phyloP scores from a whole-genome alignment of 352 stramenopile genomes.

The Phytopythium sindhum region DNA sequence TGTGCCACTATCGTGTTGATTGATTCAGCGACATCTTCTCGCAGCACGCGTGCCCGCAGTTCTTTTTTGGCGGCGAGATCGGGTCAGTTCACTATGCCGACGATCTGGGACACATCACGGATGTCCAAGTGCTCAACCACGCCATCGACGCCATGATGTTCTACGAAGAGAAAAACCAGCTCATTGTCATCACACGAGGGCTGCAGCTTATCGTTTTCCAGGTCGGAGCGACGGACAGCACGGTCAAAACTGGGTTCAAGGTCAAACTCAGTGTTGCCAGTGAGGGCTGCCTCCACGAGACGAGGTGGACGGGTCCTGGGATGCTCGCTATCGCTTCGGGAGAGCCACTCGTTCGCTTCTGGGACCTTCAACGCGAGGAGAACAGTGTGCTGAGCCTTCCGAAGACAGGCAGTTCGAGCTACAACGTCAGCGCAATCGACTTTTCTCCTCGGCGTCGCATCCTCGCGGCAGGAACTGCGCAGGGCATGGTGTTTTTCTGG shows the following conservation, averaged over 20 bases:
- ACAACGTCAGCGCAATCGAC: conserved; percentile 82
- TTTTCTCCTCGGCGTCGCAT: conserved; percentile 88
- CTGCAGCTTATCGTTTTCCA: conserved; percentile 90
- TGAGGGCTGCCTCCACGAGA: conserved; percentile 78
- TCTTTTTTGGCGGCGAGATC: conserved; percentile 93
- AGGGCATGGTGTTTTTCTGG: conserved; percentile 90
- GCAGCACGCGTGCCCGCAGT: conserved; percentile 68
- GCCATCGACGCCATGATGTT: conserved; percentile 91
- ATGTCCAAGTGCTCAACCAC: conserved; percentile 85
- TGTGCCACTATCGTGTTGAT: not conserved
- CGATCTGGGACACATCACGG: conserved; percentile 90
- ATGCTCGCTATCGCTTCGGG: conserved; percentile 89
- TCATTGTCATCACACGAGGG: conserved; percentile 90
- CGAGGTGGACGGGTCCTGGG: conserved; percentile 85
- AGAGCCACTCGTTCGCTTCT: conserved; percentile 89
- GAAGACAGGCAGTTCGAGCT: conserved; percentile 32
- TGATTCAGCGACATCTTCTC: conserved; percentile 40
- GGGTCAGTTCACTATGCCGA: conserved; percentile 90
- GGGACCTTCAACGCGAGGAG: conserved; percentile 89
- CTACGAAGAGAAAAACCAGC: conserved; percentile 64
- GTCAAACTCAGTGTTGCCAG: conserved; percentile 88
- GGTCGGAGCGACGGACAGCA: conserved; percentile 73
- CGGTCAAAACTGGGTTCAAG: conserved; percentile 79
- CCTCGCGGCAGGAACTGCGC: conserved; percentile 81
- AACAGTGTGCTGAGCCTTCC: conserved; percentile 90